Evolutionary conservation across 352 stramenopile genomes (phyloP), one percentile per base, ranked within the genome.

Genomic region (Phytophthora constricta): DNA sequence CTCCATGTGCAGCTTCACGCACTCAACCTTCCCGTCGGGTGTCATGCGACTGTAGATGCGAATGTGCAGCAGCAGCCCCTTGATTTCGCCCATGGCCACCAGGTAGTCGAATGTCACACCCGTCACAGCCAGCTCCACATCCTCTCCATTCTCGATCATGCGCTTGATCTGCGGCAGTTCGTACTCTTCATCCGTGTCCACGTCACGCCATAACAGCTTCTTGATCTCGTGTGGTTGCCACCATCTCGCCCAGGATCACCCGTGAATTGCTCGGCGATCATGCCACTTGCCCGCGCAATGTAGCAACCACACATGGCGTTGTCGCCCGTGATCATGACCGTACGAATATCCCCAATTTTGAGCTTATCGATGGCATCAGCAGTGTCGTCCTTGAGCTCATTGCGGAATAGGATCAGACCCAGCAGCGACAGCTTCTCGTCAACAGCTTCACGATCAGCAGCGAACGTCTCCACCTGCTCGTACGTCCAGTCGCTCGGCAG

Each of bases 241-340:
- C 60, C 62, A 84, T 70, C 55, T 82, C 70, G 46, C 70, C 77
- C 20, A 82, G 65, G 11, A 85, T 53, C 26, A 82, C 74, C 3
- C 68, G 67, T 22, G 71, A 70, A 27, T 26, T 47, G 5, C 46
- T n/a, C 28, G 11, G 49, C 39, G 14, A 84, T 60, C 68, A 84
- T 84, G 25, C 73, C 70, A 48, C 65, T 68, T n/a, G 62, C 22
- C 4, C 72, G 68, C 28, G 79, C 74, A 25, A 86, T 79, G 48
- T 76, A 84, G 65, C 71, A 79, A 23, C 68, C 76, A 13, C 56
- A 77, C 74, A 84, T 74, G 46, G 76, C 69, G 46, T 86, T 89
- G 52, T 94, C 84, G n/a, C 86, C 84, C 31, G 89, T 95, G 39
- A 96, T 82, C 76, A 96, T 95, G 13, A 84, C 77, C n/a, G 68